Percentiles rank a stretch among this genome's conserved stretches.
phyloP scores from a whole-genome alignment of 106 monocot genomes.

The Vanilla planifolia region DNA sequence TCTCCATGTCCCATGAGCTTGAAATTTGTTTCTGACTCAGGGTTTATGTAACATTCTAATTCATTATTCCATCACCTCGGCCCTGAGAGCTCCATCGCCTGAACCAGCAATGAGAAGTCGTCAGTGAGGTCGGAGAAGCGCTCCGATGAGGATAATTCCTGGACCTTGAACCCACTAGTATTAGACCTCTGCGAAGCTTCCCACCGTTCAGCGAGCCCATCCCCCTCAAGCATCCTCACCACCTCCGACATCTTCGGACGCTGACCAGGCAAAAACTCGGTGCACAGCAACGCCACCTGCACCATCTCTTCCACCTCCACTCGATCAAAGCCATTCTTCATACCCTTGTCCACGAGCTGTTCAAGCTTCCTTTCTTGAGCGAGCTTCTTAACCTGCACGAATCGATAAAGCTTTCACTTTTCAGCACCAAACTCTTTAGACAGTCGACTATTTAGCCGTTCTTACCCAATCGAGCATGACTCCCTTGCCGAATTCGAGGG shows the following conservation, averaged over 20 bases:
- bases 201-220: constrained; percentile 33
- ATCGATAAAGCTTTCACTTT: not conserved
- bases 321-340: constrained; percentile 22
- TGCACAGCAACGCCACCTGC: constrained; percentile 38
- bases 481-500: constrained; percentile 53
- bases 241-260: constrained; percentile 48
- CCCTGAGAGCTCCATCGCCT: constrained; percentile 39
- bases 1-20: no score
- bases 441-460: not conserved
- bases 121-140: constrained; percentile 7
- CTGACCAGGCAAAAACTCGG: constrained; percentile 20
- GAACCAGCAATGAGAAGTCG: constrained; percentile 3
- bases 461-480: constrained; percentile 60
- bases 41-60: no score
- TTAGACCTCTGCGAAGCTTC: constrained; percentile 8
- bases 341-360: constrained; percentile 25
- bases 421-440: not conserved
- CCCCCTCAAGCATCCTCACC: constrained; percentile 41
- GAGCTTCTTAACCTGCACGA: constrained; percentile 26
- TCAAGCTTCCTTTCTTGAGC: constrained; percentile 28
- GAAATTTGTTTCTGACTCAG: no score
- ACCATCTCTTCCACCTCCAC: constrained; percentile 38
- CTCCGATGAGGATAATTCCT: not conserved
- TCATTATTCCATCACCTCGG: constrained; percentile 26
- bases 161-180: not conserved